Percentiles rank a stretch among this genome's conserved stretches.
Conservation (phyloP, 2,329 filamentous ascomycete species). For the Alternaria novae-zelandiae region DNA sequence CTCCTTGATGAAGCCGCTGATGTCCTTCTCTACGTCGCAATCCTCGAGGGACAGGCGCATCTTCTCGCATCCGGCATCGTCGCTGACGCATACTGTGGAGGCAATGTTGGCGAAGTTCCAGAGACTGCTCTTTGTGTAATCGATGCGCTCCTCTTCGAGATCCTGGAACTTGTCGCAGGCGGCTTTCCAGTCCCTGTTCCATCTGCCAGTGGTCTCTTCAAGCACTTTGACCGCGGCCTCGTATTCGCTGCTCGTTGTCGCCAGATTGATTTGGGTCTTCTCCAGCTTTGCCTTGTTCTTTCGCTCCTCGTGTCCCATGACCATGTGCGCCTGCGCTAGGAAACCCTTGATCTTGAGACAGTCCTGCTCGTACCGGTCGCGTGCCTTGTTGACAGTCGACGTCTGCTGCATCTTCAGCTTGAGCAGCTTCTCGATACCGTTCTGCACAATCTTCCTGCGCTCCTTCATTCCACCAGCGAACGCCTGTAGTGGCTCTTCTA, state of each 20-base stretch:
- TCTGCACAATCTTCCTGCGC: slow-evolving; percentile 92
- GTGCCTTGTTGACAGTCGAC: slow-evolving; percentile 88
- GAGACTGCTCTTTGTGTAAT: slow-evolving; percentile 96
- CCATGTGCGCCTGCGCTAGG: slow-evolving; percentile 98
- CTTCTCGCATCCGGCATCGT: slow-evolving; percentile 92
- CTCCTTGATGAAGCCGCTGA: slow-evolving; percentile 84
- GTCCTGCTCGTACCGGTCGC: slow-evolving; percentile 96
- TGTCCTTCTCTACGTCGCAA: slow-evolving; percentile 97
- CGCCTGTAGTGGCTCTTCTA: slow-evolving; percentile 90
- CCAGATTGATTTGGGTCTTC: slow-evolving; percentile 96
- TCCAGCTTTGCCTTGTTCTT: slow-evolving; percentile 99
- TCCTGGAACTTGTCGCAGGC: slow-evolving; percentile 99
- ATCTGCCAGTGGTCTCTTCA: slow-evolving; percentile 91
- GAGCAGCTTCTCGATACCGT: slow-evolving; percentile 89
- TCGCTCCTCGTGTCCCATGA: slow-evolving; percentile 98
- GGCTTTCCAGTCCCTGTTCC: slow-evolving; percentile 98
- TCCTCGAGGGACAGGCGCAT: slow-evolving; percentile 90
- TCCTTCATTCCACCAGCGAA: slow-evolving; percentile 97
- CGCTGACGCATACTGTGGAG: slow-evolving; percentile 96
- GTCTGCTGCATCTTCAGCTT: slow-evolving; percentile 95
- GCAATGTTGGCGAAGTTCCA: slow-evolving; percentile 99
- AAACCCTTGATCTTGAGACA: slow-evolving; percentile 99
- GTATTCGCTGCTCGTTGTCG: slow-evolving; percentile 89
- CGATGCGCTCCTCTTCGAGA: slow-evolving; percentile 92
- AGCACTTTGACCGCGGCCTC: slow-evolving; percentile 90